Conservation (phyloP, 208 protist genomes). For the Trypanosoma congolense region DNA sequence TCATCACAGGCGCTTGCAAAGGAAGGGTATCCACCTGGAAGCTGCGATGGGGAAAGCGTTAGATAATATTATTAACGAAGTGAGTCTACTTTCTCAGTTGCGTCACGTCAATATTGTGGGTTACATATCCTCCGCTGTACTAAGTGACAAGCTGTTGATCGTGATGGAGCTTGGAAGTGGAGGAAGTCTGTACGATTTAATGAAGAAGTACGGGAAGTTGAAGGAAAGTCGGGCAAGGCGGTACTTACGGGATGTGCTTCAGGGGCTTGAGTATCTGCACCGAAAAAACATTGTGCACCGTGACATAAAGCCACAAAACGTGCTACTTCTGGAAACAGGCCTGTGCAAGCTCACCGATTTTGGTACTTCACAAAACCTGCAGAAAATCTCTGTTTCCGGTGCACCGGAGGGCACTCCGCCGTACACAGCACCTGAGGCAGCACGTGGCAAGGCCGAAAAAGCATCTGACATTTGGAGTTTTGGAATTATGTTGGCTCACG, state of each 20-base stretch:
- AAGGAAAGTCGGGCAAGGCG: conserved; percentile 38
- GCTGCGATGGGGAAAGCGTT: conserved; percentile 27
- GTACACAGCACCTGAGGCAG: conserved; percentile 75
- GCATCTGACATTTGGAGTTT: conserved; percentile 83
- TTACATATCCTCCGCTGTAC: conserved; percentile 27
- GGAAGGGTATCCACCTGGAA: conserved; percentile 27
- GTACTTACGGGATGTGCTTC: conserved; percentile 63
- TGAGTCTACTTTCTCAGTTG: conserved; percentile 60
- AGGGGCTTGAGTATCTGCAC: conserved; percentile 83
- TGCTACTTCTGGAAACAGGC: conserved; percentile 70
- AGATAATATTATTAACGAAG: conserved; percentile 53
- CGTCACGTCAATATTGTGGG: conserved; percentile 40
- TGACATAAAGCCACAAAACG: conserved; percentile 91
- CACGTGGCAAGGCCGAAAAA: conserved; percentile 36
- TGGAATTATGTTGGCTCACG: conserved; percentile 68
- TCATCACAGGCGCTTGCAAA: conserved; percentile 20
- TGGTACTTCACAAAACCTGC: conserved; percentile 60
- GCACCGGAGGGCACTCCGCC: conserved; percentile 61
- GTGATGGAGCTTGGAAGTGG: conserved; percentile 82
- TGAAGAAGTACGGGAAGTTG: conserved; percentile 44
- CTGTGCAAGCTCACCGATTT: conserved; percentile 89
- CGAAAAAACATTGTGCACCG: conserved; percentile 75
- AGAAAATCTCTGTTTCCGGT: conserved; percentile 21
- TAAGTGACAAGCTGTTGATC: conserved; percentile 38
- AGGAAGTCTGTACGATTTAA: conserved; percentile 61